Percentiles rank a stretch among this genome's conserved stretches.
These are phyloP conservation scores for Kodamaea jinghongensis DNA, from an alignment of 805 yeast species.

Conservation along the genomic window DNA sequence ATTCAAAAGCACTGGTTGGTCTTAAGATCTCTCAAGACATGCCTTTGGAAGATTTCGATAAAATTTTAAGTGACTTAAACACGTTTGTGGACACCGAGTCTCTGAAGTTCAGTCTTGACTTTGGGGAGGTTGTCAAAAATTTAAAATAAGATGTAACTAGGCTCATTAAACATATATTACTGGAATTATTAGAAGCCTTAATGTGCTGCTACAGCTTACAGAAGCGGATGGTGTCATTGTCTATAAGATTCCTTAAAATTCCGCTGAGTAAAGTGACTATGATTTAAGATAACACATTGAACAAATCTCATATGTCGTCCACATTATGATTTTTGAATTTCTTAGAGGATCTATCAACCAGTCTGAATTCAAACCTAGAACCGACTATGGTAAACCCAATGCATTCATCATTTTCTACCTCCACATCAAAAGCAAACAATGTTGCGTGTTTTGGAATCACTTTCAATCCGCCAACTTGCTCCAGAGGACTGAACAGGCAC, in stretches of 20 bases:
- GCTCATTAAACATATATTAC: too few species aligned
- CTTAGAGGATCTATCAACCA: conserved; percentile 77
- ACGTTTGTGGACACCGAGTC: conserved; percentile 21
- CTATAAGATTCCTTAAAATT: too few species aligned
- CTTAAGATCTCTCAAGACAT: neutral
- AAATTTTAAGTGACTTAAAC: conserved; percentile 24
- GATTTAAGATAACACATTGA: too few species aligned
- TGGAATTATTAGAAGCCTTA: too few species aligned
- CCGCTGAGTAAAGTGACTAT: too few species aligned
- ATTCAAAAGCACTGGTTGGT: conserved; percentile 2
- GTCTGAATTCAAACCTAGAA: conserved; percentile 69
- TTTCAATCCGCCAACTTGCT: conserved; percentile 57
- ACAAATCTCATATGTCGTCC: conserved; percentile 41
- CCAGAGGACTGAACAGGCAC: conserved; percentile 23
- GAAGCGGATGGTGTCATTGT: too few species aligned
- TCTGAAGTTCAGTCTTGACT: conserved; percentile 18
- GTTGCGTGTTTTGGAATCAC: conserved; percentile 68
- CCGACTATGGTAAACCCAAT: conserved; percentile 71
- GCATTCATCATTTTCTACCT: conserved; percentile 29
- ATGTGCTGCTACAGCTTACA: too few species aligned
- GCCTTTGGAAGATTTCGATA: conserved; percentile 13
- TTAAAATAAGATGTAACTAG: conserved; percentile 2
- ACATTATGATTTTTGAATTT: conserved; percentile 82
- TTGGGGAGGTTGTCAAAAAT: conserved; percentile 18
- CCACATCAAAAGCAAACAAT: conserved; percentile 51